These are phyloP conservation scores for Coemansia interrupta DNA, from an alignment of 192 early-diverging fungal genomes.

Conservation along the genomic window DNA sequence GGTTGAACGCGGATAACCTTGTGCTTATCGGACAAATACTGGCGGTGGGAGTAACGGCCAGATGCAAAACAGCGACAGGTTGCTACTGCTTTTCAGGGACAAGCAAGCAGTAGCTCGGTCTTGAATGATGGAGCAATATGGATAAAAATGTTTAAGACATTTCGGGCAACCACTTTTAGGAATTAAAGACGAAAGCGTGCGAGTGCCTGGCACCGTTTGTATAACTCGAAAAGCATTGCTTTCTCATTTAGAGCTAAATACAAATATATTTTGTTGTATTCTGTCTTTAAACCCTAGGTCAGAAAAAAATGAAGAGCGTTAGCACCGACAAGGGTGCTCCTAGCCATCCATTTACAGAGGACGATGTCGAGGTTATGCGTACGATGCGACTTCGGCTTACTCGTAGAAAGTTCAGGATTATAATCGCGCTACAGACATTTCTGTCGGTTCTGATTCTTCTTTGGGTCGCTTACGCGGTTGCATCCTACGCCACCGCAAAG, in stretches of 20 bases:
- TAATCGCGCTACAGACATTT: conserved; percentile 25
- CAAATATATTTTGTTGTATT: background rate
- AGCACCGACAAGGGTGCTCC: conserved; percentile 13
- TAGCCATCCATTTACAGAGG: conserved; percentile 44
- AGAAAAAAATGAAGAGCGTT: conserved; percentile 6
- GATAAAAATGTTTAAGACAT: conserved; percentile 7
- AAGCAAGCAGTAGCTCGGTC: no score
- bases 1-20: no score
- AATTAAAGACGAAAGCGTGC: background rate
- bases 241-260: background rate
- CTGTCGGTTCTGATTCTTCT: conserved; percentile 31
- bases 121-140: no score
- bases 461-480: conserved; percentile 34
- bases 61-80: no score
- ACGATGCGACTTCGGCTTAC: conserved; percentile 46
- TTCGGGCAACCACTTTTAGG: background rate
- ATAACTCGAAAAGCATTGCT: background rate
- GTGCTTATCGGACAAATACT: no score
- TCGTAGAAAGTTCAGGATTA: conserved; percentile 36
- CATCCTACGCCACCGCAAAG: conserved; percentile 18
- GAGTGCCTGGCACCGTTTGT: background rate
- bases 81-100: no score
- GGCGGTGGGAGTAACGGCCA: no score
- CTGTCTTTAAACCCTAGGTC: background rate
- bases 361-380: conserved; percentile 53